A percentile compares a stretch with the other conserved stretches of the same genome.
phyloP scores from a whole-genome alignment of 768 basidiomycete species.

The Polyporus arcularius region DNA sequence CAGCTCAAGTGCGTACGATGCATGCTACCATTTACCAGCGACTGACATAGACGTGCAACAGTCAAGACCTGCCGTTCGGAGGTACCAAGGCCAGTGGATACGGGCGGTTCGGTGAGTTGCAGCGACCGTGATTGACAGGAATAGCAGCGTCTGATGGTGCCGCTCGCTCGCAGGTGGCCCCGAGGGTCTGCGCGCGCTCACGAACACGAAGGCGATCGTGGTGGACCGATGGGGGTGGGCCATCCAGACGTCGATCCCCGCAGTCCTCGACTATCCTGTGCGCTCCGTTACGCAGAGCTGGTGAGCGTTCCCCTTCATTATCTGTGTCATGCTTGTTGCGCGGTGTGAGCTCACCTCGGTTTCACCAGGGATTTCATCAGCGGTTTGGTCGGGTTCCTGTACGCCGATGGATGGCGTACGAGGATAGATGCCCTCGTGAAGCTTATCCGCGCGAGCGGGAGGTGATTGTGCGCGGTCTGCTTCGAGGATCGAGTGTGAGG shows the following conservation, averaged over 20 bases:
- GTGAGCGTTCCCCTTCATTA: slow-evolving; percentile 39
- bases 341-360: slow-evolving; percentile 1
- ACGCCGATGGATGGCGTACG: slow-evolving; percentile 49
- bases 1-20: slow-evolving; percentile 58
- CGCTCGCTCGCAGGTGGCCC: slow-evolving; percentile 64
- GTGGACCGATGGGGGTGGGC: slow-evolving; percentile 83
- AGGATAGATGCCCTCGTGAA: slow-evolving; percentile 42
- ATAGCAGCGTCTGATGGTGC: slow-evolving; percentile 1
- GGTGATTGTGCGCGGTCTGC: slow-evolving; percentile 16
- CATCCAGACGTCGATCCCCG: slow-evolving; percentile 84
- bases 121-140: slow-evolving; percentile 12
- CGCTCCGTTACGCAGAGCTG: slow-evolving; percentile 73
- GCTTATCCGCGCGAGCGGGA: slow-evolving; percentile 40
- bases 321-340: background rate
- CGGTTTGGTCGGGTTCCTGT: slow-evolving; percentile 49
- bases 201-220: slow-evolving; percentile 86
- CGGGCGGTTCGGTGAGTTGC: slow-evolving; percentile 79
- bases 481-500: background rate
- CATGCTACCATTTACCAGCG: background rate
- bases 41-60: slow-evolving; percentile 30
- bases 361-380: slow-evolving; percentile 49
- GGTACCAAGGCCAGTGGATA: slow-evolving; percentile 91
- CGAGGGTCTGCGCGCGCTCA: slow-evolving; percentile 88
- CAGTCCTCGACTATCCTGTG: slow-evolving; percentile 83
- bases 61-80: slow-evolving; percentile 94